phyloP scores from a whole-genome alignment of 169 alveolate species.

The Eimeria tenella region DNA sequence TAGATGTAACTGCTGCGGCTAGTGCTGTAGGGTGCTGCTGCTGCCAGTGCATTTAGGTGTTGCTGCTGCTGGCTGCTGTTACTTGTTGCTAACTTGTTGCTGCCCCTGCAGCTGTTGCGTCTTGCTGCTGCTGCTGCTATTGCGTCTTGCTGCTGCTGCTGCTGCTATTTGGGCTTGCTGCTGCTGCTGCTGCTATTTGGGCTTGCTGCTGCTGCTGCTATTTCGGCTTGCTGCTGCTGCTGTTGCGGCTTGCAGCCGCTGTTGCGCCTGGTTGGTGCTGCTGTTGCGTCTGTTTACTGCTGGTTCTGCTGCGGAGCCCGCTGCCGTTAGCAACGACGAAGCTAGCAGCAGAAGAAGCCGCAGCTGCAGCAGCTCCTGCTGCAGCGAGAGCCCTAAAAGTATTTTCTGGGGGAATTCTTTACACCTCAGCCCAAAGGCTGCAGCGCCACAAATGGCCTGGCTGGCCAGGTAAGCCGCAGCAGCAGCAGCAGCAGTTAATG shows the following conservation, averaged over 20 bases:
- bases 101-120: not conserved
- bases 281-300: not conserved
- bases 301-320: not conserved
- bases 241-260: not conserved
- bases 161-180: not conserved
- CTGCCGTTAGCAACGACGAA: too few relatives aligned
- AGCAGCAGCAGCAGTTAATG: too few relatives aligned
- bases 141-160: not conserved
- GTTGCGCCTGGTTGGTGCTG: not conserved
- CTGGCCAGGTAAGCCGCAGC: too few relatives aligned
- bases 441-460: too few relatives aligned
- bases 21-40: too few relatives aligned
- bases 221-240: not conserved
- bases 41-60: not conserved
- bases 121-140: not conserved
- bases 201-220: not conserved
- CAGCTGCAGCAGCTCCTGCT: too few relatives aligned
- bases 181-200: not conserved
- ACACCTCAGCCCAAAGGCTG: too few relatives aligned
- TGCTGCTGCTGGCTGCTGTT: not conserved
- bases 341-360: too few relatives aligned
- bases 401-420: too few relatives aligned
- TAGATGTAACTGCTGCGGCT: too few relatives aligned
- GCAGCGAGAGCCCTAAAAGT: too few relatives aligned
- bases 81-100: conserved; percentile 5